Evolutionary conservation across 495 filamentous ascomycete species (phyloP), one percentile per base, ranked within the genome.

Genomic region (Aspergillus diversus): DNA sequence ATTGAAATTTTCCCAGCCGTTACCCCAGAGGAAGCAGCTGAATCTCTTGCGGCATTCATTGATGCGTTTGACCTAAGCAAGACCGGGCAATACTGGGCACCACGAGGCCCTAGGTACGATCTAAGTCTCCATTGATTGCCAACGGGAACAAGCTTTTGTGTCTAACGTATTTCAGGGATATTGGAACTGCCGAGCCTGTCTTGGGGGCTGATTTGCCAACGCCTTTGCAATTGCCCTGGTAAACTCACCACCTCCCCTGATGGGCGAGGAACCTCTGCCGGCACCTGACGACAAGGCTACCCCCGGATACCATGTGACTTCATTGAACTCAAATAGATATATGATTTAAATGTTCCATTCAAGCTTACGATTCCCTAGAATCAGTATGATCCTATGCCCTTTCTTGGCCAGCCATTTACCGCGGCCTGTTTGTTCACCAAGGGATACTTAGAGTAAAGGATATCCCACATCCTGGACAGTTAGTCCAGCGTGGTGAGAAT

Each of bases 1-100:
- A 56, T 66, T 31, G 3, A 32, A 52, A 55, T 53, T 8, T 31
- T 27, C 43, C 33, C 59, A 87, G 88, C 89, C 60, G 86, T 91
- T 9, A 89, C 85, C 1, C 88, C 89, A 0, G 82, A 88, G 48
- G 83, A 85, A 69, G 88, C 89, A 7, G 89, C 89, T 21, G 71
- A 80, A 64, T 86, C 83, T 32, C 75, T 92, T n/a, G 75, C 80
- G 5, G 75, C 84, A 7, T 92, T 85, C 72, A 78, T 86, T 16
- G 82, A 89, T 6, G 63, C 35, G 0, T 87, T 92, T 63, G 84
- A 88, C 71, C 84, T 90, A 52, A 77, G 72, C 59, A 86, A 86
- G 71, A 87, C 86, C 4, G 89, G 89, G 8, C 75, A 90, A 71
- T 90, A 83, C 65, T 92, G 89, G 89, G 88, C 89, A 34, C 88